phyloP scores from a whole-genome alignment of 305 asterid genomes.

The Plantago rigida region DNA sequence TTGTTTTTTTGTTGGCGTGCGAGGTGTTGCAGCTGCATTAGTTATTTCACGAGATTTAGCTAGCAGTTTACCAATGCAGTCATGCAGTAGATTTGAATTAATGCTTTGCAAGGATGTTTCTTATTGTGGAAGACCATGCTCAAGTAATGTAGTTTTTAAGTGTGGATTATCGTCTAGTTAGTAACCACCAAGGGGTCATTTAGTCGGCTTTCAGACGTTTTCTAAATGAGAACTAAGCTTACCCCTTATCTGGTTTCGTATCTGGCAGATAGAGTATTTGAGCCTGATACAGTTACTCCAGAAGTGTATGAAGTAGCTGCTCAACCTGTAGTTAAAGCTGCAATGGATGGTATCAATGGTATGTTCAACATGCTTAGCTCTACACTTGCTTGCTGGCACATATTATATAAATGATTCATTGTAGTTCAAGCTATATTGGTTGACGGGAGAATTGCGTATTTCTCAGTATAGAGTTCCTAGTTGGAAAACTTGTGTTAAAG shows the following conservation, averaged over 20 bases:
- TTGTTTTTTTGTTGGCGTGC: not conserved
- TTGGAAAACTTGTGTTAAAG: not conserved
- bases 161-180: not conserved
- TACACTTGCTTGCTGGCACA: not conserved
- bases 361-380: slow-evolving; percentile 26
- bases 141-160: slow-evolving; percentile 2
- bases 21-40: not conserved
- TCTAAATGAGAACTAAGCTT: slow-evolving; percentile 6
- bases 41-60: not conserved
- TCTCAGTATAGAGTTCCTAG: not conserved
- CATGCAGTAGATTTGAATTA: not conserved
- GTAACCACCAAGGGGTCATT: not conserved
- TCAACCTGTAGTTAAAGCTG: slow-evolving; percentile 89
- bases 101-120: not conserved
- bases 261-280: slow-evolving; percentile 77
- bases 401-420: slow-evolving; percentile 1
- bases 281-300: slow-evolving; percentile 63
- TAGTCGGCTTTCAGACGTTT: slow-evolving; percentile 19
- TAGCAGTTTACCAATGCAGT: slow-evolving; percentile 12
- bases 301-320: slow-evolving; percentile 97
- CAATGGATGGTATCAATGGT: slow-evolving; percentile 98
- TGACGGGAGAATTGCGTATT: not conserved
- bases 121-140: not conserved
- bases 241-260: slow-evolving; percentile 8
- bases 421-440: slow-evolving; percentile 2